These are phyloP conservation scores for Poteriospumella lacustris DNA, from an alignment of 108 stramenopile genomes.

Conservation along the genomic window DNA sequence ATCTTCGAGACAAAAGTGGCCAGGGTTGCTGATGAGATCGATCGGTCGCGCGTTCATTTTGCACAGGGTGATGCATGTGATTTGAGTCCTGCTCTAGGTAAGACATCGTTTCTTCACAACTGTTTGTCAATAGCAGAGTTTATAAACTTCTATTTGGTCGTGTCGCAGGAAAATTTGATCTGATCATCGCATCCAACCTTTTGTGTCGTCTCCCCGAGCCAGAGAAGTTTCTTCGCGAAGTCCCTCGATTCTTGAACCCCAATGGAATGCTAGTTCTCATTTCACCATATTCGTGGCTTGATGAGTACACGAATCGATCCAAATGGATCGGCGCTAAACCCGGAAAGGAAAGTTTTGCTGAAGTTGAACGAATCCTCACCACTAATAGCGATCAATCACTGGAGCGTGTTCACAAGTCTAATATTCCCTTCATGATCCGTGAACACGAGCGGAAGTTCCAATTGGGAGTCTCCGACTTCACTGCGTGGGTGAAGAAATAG, in stretches of 20 bases:
- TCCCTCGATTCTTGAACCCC: constrained; percentile 66
- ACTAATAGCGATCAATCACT: constrained; percentile 53
- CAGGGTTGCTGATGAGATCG: background rate
- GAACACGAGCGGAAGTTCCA: constrained; percentile 90
- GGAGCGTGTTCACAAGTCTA: constrained; percentile 69
- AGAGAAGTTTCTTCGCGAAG: constrained; percentile 61
- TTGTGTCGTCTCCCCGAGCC: constrained; percentile 84
- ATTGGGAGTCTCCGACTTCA: constrained; percentile 81
- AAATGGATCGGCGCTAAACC: constrained; percentile 60
- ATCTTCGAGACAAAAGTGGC: constrained; percentile 31
- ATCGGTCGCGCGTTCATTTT: constrained; percentile 64
- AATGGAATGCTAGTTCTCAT: constrained; percentile 81
- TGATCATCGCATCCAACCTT: constrained; percentile 77
- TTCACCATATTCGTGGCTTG: constrained; percentile 83
- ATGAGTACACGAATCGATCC: constrained; percentile 74
- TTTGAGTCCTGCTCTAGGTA: constrained; percentile 22
- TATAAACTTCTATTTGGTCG: no score
- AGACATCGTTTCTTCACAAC: background rate
- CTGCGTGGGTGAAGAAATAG: constrained; percentile 67
- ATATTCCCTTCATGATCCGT: constrained; percentile 82
- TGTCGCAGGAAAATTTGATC: constrained; percentile 73
- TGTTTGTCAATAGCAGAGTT: background rate
- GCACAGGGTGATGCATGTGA: constrained; percentile 78
- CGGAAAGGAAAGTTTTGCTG: constrained; percentile 53
- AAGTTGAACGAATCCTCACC: background rate